Evolutionary conservation across 148 eudicot genomes (phyloP).

Genomic region (Silene conica): DNA sequence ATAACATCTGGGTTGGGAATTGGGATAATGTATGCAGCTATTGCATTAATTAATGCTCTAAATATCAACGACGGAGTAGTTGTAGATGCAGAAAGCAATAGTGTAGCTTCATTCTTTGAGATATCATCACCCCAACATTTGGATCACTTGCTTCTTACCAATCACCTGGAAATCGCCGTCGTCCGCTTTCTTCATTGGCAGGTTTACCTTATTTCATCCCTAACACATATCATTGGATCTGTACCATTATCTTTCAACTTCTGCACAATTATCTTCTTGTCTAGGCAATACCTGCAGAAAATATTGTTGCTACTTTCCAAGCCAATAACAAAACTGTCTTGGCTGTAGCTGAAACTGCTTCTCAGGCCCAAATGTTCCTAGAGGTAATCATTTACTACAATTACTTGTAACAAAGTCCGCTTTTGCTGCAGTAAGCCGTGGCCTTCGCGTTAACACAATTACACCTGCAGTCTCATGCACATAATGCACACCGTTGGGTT

Average conservation of each 20-base stretch:
- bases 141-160: slow-evolving; percentile 46
- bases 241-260: not conserved
- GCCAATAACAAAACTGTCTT: slow-evolving; percentile 57
- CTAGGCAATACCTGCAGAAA: slow-evolving; percentile 93
- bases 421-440: too few relatives aligned
- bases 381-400: slow-evolving; percentile 41
- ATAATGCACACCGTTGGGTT: too few relatives aligned
- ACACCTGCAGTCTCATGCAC: too few relatives aligned
- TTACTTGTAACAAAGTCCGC: not conserved
- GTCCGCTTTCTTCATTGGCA: slow-evolving; percentile 85
- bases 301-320: slow-evolving; percentile 83
- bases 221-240: too few relatives aligned
- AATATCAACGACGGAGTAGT: slow-evolving; percentile 60
- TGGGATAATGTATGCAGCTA: slow-evolving; percentile 74
- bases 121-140: slow-evolving; percentile 72
- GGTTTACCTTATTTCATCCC: slow-evolving; percentile 32
- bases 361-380: slow-evolving; percentile 72
- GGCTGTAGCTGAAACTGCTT: slow-evolving; percentile 59
- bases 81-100: slow-evolving; percentile 43
- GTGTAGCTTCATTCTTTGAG: slow-evolving; percentile 65
- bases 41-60: slow-evolving; percentile 70
- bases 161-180: slow-evolving; percentile 51
- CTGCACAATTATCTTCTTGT: not conserved
- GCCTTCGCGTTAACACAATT: too few relatives aligned
- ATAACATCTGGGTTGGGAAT: slow-evolving; percentile 14